Evolutionary conservation across 2,329 filamentous ascomycete genomes (phyloP).

Genomic region (Epicoccum sorghinum): DNA sequence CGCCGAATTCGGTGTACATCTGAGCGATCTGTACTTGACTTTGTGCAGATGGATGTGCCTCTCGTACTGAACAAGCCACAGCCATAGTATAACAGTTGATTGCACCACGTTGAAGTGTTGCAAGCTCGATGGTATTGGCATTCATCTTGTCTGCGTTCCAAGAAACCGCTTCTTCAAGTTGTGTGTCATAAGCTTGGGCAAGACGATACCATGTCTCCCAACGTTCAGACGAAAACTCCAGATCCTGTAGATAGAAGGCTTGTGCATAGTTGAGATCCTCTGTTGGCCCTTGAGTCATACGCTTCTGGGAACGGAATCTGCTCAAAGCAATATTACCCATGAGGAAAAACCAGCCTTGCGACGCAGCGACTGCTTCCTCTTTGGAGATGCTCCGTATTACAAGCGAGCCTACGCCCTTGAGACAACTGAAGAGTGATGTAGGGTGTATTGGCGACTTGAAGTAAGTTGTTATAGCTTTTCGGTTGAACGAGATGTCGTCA

Average conservation of each 20-base stretch:
- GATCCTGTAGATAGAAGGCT: slow-evolving; percentile 77
- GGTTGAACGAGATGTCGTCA: slow-evolving; percentile 83
- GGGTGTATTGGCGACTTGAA: slow-evolving; percentile 86
- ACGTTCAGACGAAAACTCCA: slow-evolving; percentile 79
- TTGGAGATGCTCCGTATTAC: slow-evolving; percentile 57
- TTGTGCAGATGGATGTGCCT: slow-evolving; percentile 50
- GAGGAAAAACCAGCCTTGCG: slow-evolving; percentile 89
- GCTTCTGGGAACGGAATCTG: slow-evolving; percentile 81
- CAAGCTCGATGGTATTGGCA: slow-evolving; percentile 75
- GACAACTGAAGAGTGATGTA: slow-evolving; percentile 76
- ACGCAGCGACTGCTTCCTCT: slow-evolving; percentile 72
- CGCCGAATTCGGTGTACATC: slow-evolving; percentile 72
- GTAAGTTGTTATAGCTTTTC: slow-evolving; percentile 79
- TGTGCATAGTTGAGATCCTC: slow-evolving; percentile 84
- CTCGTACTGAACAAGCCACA: slow-evolving; percentile 64
- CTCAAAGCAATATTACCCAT: slow-evolving; percentile 86
- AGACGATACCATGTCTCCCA: slow-evolving; percentile 94
- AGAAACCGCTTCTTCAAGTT: slow-evolving; percentile 83
- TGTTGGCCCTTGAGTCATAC: slow-evolving; percentile 77
- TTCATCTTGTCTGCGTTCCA: slow-evolving; percentile 94
- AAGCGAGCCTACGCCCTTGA: slow-evolving; percentile 72
- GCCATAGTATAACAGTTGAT: slow-evolving; percentile 82
- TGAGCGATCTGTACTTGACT: slow-evolving; percentile 65
- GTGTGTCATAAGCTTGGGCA: slow-evolving; percentile 85
- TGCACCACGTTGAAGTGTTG: slow-evolving; percentile 76